These are phyloP conservation scores for Aspergillus jensenii DNA, from an alignment of 2,329 filamentous ascomycete species.

Conservation along the genomic window DNA sequence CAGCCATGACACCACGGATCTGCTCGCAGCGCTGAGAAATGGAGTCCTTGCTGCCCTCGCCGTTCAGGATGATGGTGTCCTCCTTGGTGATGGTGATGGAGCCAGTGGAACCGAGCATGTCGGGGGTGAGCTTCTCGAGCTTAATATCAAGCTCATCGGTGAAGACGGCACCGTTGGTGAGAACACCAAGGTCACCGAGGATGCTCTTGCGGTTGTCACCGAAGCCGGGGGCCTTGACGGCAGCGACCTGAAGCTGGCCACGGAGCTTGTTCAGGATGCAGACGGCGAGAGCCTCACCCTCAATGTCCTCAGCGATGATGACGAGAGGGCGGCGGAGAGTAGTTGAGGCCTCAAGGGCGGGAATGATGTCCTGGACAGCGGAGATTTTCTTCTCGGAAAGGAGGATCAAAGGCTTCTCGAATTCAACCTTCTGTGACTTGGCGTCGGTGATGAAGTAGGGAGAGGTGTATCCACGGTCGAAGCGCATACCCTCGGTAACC, in stretches of 20 bases:
- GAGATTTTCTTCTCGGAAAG: conserved; percentile 99
- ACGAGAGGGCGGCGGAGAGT: conserved; percentile 92
- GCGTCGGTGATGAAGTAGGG: conserved; percentile 99
- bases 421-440: conserved; percentile 99
- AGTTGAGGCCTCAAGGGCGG: conserved; percentile 94
- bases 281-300: conserved; percentile 95
- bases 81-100: conserved; percentile 99
- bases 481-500: conserved; percentile 99
- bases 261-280: conserved; percentile 99
- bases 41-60: conserved; percentile 89
- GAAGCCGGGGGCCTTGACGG: conserved; percentile 98
- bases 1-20: conserved; percentile 94
- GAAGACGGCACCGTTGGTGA: conserved; percentile 97
- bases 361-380: conserved; percentile 97
- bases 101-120: conserved; percentile 94
- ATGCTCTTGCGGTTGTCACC: conserved; percentile 99
- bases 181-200: conserved; percentile 90
- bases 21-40: conserved; percentile 97
- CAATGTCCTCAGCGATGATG: conserved; percentile 99
- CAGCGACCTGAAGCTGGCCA: conserved; percentile 96
- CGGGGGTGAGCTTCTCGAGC: conserved; percentile 94
- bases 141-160: conserved; percentile 98
- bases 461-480: conserved; percentile 97
- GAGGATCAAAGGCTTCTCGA: conserved; percentile 98
- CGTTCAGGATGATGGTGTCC: conserved; percentile 98